Evolutionary conservation across 2,329 filamentous ascomycete genomes (phyloP), one percentile per base, ranked within the genome.

Genomic region (Cucurbitaria berberidis): DNA sequence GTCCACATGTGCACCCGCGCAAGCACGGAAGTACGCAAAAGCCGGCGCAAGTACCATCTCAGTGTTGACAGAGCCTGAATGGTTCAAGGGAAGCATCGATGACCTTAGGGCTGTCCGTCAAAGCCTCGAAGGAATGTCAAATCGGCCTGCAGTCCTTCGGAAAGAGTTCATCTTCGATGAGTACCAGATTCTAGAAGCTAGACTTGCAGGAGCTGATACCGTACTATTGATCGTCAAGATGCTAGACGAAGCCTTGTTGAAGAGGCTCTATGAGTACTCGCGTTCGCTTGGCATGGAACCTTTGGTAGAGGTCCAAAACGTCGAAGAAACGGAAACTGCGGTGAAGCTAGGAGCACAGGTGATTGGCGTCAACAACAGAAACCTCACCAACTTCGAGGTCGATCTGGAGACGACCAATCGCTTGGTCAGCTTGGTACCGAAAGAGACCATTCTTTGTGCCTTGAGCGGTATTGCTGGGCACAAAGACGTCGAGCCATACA

Each of bases 161-260:
- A 99, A 99, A 73, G 95, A 99, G 66, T 99, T 99, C 68, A 87
- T 99, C 35, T 99, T 98, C 68, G 93, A 98, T 40, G 92, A 98
- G 73, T 99, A 99, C 72, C 95, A 99, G 75, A 98, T 99, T 48
- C 82, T 99, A 6, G 95, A 99, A 76, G 95, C 93, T 24, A 85
- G 96, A 42, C 79, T 99, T 50, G 92, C 93, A 11, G 95, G 95
- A 60, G 95, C 95, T 7, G 93, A 99, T 75, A 97, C 93, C 0
- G 89, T 99, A 16, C 81, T 99, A 22, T 83, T 99, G 18, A 99
- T 99, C 63, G 95, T 99, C 45, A 99, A 99, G 80, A 99, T 99
- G 95, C 85, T 99, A 10, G 89, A 93, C 55, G 79, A 84, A 22
- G 85, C 86, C 24, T 81, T 89, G 3, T 82, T 99, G 27, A 86